Base-by-base conservation (phyloP, 225 moss, liverwort and hornwort species). In the Sphagnum tenellum region DNA sequence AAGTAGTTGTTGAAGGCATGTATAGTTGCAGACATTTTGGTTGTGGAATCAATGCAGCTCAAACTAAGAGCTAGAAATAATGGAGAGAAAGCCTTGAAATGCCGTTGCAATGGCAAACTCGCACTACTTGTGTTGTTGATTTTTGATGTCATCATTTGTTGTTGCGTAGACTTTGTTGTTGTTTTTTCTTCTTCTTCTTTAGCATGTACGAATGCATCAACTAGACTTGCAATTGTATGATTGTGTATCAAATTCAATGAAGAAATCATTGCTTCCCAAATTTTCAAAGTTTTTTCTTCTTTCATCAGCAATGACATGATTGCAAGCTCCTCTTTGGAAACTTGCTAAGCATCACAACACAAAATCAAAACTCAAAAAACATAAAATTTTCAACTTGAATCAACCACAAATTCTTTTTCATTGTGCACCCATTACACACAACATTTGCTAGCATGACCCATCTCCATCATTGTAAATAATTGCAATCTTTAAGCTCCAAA, bases 31-130 rank as follows among this genome's bases (percentile, higher is more conserved):
- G 89, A 64, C 7, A 86, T 72, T 73, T 89, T 87, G 66, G 82
- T 66, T 47, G 89, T 86, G 5, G 87, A 80, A 67, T 84, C 78
- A 4, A 91, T n/a, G 70, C 94, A 95, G 71, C 86, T 87, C 59
- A 88, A 73, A 50, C 71, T 60, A 6, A 88, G 72, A 48, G 80
- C 57, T 55, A 79, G 80, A 29, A 74, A 73, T 0, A 72, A 45
- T 7, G 68, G 49, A 5, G 62, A 45, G 4, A 50, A 44, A 49
- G 66, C 51, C 5, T 66, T 57, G 29, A 70, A 5, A 13, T 4
- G 58, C 5, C 63, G 45, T 29, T 29, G 29, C 29, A 29, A 29
- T 1, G 29, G 29, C 29, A 29, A 29, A 29, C 29, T 29, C 1
- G 29, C 29, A 29, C 29, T 29, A 29, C 29, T 29, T 29, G 29